Base-by-base conservation (phyloP, 352 stramenopile genomes). In the Thalassiosira delicatula region DNA sequence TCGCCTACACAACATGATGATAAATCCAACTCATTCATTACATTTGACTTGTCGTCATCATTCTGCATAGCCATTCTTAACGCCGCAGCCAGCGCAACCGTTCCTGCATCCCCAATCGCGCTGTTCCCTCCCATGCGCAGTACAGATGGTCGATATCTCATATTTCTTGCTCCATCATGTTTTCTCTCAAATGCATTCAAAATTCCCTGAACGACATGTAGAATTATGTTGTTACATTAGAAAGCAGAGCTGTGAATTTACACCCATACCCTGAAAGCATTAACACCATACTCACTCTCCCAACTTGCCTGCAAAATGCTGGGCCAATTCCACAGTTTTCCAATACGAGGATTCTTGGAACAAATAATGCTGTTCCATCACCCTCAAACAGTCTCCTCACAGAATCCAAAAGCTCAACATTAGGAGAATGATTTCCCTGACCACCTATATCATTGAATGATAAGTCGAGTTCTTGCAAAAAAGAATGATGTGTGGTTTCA, bases 21-120 rank as follows among this genome's bases (percentile, higher is more conserved):
- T 54, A 94, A 74, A 79, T 93, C 87, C 9, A 94, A 71, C 42
- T 76, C 67, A 57, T 93, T 80, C 23, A 94, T 88, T 59, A 93
- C 49, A 40, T 53, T 2, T 27, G 70, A 44, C 44, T 53, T 72
- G 23, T 68, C 56, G 69, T 29, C 60, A 42, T 72, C 54, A 68
- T 73, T 72, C n/a, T 49, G 56, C 27, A 59, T 54, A 21, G 88
- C 54, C 40, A 87, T 82, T 30, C 87, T 74, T 61, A 94, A 81
- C 14, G 88, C 88, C 27, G 90, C 88, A 63, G 87, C 85, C 21
- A 94, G 61, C 25, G 88, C 87, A 19, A 90, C 85, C 29, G 78
- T 72, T 69, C 90, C 90, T 37, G 77, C 77, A 85, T 94, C 88
- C 11, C 88, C 88, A 77, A 94, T 87, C 12, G 40, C 80, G 25